phyloP scores from a whole-genome alignment of 495 filamentous ascomycete species.

The Hypoxylon trugodes region DNA sequence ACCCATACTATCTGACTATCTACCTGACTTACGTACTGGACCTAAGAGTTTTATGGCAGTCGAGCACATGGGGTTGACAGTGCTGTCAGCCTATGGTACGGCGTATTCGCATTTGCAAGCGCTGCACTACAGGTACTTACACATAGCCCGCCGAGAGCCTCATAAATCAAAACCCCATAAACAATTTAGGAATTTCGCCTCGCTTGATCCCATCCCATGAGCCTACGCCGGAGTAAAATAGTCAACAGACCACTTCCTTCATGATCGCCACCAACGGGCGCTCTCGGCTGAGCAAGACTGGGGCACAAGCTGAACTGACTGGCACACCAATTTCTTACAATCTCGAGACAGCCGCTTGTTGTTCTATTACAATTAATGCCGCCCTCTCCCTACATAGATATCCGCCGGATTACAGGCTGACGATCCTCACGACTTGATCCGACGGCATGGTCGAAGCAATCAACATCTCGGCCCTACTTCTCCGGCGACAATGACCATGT shows the following conservation, averaged over 20 bases:
- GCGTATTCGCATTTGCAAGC: constrained; percentile 17
- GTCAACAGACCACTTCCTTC: constrained; percentile 17
- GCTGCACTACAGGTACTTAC: too few species aligned
- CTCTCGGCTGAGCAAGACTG: constrained; percentile 9
- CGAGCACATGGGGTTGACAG: too few species aligned
- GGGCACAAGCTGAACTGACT: constrained; percentile 30
- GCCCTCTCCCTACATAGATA: constrained; percentile 29
- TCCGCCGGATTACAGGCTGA: constrained; percentile 10
- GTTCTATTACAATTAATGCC: constrained; percentile 17
- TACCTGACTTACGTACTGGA: too few species aligned
- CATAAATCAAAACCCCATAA: constrained; percentile 21
- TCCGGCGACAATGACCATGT: constrained; percentile 14
- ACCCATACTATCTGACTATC: too few species aligned
- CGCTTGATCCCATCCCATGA: background rate
- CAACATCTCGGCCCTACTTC: constrained; percentile 16
- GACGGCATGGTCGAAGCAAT: constrained; percentile 11
- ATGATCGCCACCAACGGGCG: constrained; percentile 20
- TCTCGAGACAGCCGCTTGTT: constrained; percentile 6
- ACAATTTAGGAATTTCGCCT: background rate
- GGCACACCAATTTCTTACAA: constrained; percentile 7
- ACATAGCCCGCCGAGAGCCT: constrained; percentile 20
- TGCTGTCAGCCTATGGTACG: constrained; percentile 23
- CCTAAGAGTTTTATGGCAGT: constrained; percentile 13
- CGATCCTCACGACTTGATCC: constrained; percentile 18
- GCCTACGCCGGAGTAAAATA: background rate